Base-by-base conservation (phyloP, 768 basidiomycete species). In the Termitomyces sp. region DNA sequence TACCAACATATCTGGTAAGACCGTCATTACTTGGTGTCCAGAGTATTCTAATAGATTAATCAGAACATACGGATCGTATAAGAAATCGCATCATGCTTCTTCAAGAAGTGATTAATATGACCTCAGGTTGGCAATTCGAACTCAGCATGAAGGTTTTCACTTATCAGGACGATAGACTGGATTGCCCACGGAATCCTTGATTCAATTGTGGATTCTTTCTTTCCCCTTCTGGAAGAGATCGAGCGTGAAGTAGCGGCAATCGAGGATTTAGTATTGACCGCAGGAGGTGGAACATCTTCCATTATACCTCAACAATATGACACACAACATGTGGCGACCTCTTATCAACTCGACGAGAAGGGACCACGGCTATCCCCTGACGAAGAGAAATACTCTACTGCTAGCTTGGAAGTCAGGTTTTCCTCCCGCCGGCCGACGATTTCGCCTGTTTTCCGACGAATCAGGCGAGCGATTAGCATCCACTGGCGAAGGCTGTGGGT, bases 141-240 rank as follows among this genome's bases (percentile, higher is more conserved):
- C 20, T 37, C 10, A n/a, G 26, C n/a, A 45, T 31, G 34, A 24
- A 48, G 18, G 13, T 8, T 53, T 28, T 63, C 49, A 29, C 36
- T 42, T 37, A 18, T 59, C 54, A n/a, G 20, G 47, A 29, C 24
- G 24, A 39, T 60, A 93, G 94, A 94, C 68, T 96, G 93, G 92
- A 91, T 98, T 62, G 93, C 92, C 0, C 94, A 98, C 70, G 90
- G 87, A 22, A 80, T 97, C 55, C 75, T 98, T 62, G 95, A 97
- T 66, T 95, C 93, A 1, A 86, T 98, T 53, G 94, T 98, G 22
- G 94, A 98, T 68, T 88, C 91, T 0, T 95, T 95, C 73, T 93
- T 94, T 69, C 92, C 92, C 1, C 79, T 93, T 58, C 75, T 94
- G 58, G 81, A 86, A 61, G 84, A 86, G 58, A 87, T 97, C 37